A percentile compares a stretch with the other conserved stretches of the same genome.
phyloP scores from a whole-genome alignment of 257 asterid genomes.

The Verbena officinalis region DNA sequence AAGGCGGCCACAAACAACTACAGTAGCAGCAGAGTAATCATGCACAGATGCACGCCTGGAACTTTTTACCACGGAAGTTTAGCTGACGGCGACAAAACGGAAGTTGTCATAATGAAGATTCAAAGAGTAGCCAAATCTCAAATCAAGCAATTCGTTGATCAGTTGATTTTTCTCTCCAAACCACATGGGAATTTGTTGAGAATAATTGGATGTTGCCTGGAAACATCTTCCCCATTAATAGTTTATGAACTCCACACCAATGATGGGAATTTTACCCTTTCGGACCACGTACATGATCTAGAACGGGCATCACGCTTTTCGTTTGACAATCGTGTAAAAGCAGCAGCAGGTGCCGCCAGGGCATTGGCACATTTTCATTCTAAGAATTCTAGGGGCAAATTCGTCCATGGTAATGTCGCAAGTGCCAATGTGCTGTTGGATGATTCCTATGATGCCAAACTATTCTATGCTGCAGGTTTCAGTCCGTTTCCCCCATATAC shows the following conservation, averaged over 20 bases:
- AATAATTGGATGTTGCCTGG: constrained; percentile 23
- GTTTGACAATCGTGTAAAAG: not conserved
- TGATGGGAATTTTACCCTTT: not conserved
- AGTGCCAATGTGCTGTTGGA: constrained; percentile 9
- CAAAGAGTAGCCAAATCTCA: not conserved
- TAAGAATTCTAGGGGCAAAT: not conserved
- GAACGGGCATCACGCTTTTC: not conserved
- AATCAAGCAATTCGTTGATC: constrained; percentile 14
- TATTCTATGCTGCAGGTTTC: constrained; percentile 19
- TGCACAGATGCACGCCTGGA: constrained; percentile 1
- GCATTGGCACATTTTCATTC: constrained; percentile 18
- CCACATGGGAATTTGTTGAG: constrained; percentile 22
- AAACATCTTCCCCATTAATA: not conserved
- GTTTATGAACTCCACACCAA: constrained; percentile 19
- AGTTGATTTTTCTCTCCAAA: constrained; percentile 20
- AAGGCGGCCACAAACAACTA: constrained; percentile 10
- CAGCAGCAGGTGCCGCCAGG: constrained; percentile 23
- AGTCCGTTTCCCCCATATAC: not conserved
- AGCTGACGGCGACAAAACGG: not conserved
- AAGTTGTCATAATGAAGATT: not conserved
- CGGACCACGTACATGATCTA: not conserved
- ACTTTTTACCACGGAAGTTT: constrained; percentile 5
- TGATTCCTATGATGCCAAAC: not conserved
- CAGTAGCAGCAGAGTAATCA: not conserved
- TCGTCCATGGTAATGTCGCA: constrained; percentile 6